Conservation (phyloP, 305 asterid species). For the Solanum hybrid region DNA sequence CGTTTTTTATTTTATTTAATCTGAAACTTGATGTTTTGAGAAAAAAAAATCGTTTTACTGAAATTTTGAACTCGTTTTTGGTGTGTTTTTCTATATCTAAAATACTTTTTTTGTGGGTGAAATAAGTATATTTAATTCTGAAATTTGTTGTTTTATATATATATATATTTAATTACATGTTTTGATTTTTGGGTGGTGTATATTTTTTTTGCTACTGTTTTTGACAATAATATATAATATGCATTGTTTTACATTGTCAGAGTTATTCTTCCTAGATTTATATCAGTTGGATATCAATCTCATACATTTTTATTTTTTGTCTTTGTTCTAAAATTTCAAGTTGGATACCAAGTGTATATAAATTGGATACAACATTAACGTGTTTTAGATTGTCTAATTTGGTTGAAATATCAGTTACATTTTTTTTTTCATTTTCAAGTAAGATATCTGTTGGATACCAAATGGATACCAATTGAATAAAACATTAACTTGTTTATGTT, state of each 20-base stretch:
- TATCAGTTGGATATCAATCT: background rate
- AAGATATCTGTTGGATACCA: background rate
- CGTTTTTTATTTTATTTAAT: no score
- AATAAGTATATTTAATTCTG: no score
- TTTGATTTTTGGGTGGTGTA: background rate
- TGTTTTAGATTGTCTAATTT: background rate
- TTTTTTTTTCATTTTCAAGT: background rate
- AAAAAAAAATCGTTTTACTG: no score
- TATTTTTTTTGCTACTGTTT: no score
- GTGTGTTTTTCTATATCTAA: no score
- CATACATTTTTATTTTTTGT: no score
- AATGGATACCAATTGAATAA: background rate
- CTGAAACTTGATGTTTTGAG: no score
- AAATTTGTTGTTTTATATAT: no score
- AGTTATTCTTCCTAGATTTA: background rate
- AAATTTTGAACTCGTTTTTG: no score
- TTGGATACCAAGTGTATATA: background rate
- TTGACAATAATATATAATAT: background rate
- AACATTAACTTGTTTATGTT: background rate
- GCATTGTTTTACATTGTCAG: background rate
- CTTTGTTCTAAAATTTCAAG: background rate
- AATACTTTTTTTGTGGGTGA: no score
- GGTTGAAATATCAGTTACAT: background rate
- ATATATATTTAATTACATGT: background rate
- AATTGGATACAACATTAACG: no score